Percentiles rank a stretch among this genome's conserved stretches.
Conservation (phyloP, 306 rosid species). For the Dicorynia guianensis region DNA sequence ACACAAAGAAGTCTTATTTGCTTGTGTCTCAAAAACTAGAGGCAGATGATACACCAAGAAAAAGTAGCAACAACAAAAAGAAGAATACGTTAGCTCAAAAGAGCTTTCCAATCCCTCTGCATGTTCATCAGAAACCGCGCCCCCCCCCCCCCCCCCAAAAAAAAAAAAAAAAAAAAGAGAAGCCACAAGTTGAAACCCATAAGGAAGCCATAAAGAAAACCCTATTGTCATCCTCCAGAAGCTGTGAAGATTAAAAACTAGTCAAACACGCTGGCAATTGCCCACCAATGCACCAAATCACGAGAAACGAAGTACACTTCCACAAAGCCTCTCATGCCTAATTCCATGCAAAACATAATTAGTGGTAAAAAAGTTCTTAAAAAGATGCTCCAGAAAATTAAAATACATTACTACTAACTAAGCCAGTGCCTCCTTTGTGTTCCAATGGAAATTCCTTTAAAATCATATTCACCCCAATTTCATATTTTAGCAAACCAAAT, state of each 20-base stretch:
- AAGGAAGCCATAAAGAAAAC: background rate
- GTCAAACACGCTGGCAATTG: background rate
- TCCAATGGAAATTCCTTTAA: background rate
- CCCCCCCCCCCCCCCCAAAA: background rate
- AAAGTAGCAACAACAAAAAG: background rate
- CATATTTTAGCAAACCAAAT: conserved; percentile 17
- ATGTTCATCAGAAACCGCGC: background rate
- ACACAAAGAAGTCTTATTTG: no score
- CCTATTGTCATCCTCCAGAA: background rate
- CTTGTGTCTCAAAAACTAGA: no score
- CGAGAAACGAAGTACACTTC: background rate
- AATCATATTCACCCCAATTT: background rate
- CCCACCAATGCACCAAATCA: background rate
- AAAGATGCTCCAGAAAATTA: background rate
- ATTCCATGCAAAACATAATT: conserved; percentile 6
- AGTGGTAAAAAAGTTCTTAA: background rate
- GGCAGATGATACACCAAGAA: background rate
- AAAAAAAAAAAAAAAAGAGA: background rate
- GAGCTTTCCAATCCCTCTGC: no score
- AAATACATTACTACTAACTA: background rate
- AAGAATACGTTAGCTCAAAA: background rate
- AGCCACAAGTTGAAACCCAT: background rate
- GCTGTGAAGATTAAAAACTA: background rate
- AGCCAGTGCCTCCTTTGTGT: background rate
- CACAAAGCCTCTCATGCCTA: background rate